Evolutionary conservation across 768 basidiomycete genomes (phyloP).

Genomic region (Exsudoporus frostii): DNA sequence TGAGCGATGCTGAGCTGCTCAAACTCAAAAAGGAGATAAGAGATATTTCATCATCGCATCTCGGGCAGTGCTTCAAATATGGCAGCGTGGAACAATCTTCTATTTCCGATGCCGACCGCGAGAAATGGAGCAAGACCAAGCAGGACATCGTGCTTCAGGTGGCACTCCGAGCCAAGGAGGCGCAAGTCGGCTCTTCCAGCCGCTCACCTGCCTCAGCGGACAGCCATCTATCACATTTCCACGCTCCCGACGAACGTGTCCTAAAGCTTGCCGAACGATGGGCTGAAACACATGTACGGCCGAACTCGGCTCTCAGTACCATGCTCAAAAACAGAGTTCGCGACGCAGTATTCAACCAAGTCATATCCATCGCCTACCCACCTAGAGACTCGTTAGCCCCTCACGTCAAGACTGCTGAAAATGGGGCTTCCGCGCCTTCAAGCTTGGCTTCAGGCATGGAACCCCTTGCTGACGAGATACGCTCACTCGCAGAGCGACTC

Average conservation of each 20-base stretch:
- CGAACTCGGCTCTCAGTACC: constrained; percentile 53
- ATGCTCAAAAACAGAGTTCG: constrained; percentile 64
- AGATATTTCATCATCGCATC: constrained; percentile 55
- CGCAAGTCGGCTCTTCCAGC: constrained; percentile 26
- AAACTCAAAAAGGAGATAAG: constrained; percentile 73
- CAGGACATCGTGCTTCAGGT: constrained; percentile 74
- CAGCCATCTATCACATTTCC: constrained; percentile 20
- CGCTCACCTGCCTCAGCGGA: constrained; percentile 26
- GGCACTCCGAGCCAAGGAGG: constrained; percentile 61
- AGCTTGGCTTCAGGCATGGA: constrained; percentile 60
- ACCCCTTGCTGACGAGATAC: constrained; percentile 63
- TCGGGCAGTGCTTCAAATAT: constrained; percentile 56
- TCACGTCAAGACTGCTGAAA: constrained; percentile 28
- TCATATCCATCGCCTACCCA: constrained; percentile 52
- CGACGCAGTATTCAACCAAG: constrained; percentile 59
- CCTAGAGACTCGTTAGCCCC: constrained; percentile 37
- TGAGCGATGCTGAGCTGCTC: constrained; percentile 52
- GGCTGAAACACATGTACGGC: constrained; percentile 64
- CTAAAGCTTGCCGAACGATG: constrained; percentile 66
- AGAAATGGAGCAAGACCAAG: constrained; percentile 54
- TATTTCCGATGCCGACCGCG: constrained; percentile 38
- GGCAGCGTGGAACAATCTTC: constrained; percentile 24
- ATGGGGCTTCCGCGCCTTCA: constrained; percentile 7
- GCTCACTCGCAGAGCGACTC: constrained; percentile 65
- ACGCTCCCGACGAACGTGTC: constrained; percentile 47